Evolutionary conservation across 306 rosid species (phyloP).

Genomic region (Ceratonia siliqua): DNA sequence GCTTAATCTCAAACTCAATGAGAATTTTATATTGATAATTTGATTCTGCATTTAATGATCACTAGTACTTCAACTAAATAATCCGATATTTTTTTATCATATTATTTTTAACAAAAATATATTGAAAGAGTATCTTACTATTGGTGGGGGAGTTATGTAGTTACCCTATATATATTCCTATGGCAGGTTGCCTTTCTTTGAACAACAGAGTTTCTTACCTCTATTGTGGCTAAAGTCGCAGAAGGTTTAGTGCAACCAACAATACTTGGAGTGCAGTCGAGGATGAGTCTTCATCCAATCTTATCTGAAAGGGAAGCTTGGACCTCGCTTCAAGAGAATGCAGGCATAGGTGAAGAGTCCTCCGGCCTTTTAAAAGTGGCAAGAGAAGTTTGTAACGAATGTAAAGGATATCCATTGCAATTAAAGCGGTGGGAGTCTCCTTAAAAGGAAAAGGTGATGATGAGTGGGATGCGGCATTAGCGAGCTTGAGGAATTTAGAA

Average conservation of each 20-base stretch:
- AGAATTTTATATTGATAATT: too few relatives aligned
- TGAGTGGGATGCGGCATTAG: background rate
- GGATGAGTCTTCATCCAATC: too few relatives aligned
- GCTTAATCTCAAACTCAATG: too few relatives aligned
- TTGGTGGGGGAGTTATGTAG: too few relatives aligned
- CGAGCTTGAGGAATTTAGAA: background rate
- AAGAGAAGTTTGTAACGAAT: background rate
- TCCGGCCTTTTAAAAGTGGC: background rate
- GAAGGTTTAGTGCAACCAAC: background rate
- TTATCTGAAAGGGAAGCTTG: background rate
- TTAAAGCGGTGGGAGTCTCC: background rate
- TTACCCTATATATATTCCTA: too few relatives aligned
- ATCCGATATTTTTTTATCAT: too few relatives aligned
- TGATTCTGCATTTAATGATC: too few relatives aligned
- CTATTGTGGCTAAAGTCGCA: background rate
- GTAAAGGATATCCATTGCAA: background rate
- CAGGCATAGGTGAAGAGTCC: too few relatives aligned
- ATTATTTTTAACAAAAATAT: too few relatives aligned
- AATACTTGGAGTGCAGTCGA: background rate
- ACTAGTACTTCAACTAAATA: too few relatives aligned
- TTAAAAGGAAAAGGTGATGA: background rate
- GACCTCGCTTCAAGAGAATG: background rate
- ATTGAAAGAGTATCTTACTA: too few relatives aligned
- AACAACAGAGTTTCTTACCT: conserved; percentile 4
- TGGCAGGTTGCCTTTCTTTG: background rate